Conservation (phyloP, 2,329 filamentous ascomycete species). For the Zasmidium citrigriseum region DNA sequence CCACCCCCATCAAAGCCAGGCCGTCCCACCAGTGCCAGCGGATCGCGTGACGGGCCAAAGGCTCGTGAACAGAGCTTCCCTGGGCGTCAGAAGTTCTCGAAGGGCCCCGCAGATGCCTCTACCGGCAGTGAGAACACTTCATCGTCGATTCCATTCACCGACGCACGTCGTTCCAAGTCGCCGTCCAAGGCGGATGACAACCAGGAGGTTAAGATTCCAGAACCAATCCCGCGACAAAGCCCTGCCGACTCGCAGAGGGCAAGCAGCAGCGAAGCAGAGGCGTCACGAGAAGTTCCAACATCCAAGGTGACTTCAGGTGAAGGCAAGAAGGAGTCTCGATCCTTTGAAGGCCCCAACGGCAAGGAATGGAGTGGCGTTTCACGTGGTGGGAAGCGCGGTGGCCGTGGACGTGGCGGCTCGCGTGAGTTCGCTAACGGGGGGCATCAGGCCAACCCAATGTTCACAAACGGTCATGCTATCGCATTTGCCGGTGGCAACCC, state of each 20-base stretch:
- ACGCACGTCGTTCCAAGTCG: slow-evolving; percentile 19
- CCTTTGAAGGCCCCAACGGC: slow-evolving; percentile 25
- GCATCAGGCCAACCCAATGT: slow-evolving; percentile 24
- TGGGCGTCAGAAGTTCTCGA: background rate
- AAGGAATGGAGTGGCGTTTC: slow-evolving; percentile 25
- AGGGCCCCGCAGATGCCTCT: background rate
- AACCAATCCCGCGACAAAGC: slow-evolving; percentile 19
- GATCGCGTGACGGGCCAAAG: slow-evolving; percentile 18
- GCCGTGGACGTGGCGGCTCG: slow-evolving; percentile 35
- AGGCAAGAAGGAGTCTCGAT: slow-evolving; percentile 22
- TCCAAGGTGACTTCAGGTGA: slow-evolving; percentile 23
- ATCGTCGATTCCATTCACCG: background rate
- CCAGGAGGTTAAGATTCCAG: slow-evolving; percentile 20
- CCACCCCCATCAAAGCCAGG: slow-evolving; percentile 26
- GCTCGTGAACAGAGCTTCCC: slow-evolving; percentile 12
- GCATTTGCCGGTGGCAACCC: slow-evolving; percentile 26
- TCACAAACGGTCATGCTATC: slow-evolving; percentile 18
- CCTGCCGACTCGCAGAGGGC: slow-evolving; percentile 16
- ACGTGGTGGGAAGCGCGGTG: slow-evolving; percentile 33
- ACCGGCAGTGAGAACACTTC: background rate
- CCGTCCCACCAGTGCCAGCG: slow-evolving; percentile 10
- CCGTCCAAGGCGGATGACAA: slow-evolving; percentile 19
- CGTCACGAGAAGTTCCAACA: slow-evolving; percentile 10
- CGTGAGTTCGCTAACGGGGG: slow-evolving; percentile 34
- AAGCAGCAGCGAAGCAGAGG: slow-evolving; percentile 2